These are phyloP conservation scores for Penstemon newberryi DNA, from an alignment of 257 asterid species.

Conservation along the genomic window DNA sequence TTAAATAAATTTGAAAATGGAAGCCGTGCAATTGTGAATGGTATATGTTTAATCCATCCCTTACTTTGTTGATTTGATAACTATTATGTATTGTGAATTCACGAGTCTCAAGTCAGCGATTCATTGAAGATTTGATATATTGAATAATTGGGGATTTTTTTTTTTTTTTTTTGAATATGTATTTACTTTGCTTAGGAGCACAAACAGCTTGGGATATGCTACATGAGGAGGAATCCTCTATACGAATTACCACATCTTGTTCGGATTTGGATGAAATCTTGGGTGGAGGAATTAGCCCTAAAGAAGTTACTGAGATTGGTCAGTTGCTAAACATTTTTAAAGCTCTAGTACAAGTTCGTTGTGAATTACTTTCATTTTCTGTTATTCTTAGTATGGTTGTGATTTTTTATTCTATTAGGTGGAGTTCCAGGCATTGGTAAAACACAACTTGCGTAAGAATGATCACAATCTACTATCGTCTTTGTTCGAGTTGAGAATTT, in stretches of 20 bases:
- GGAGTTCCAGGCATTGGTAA: conserved; percentile 98
- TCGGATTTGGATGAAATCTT: conserved; percentile 78
- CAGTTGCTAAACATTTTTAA: conserved; percentile 24
- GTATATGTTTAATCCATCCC: conserved; percentile 34
- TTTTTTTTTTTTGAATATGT: background rate
- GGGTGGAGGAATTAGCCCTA: conserved; percentile 88
- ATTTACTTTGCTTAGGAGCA: conserved; percentile 51
- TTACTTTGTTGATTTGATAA: background rate
- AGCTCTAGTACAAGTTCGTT: background rate
- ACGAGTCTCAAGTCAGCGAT: no score
- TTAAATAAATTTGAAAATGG: conserved; percentile 42
- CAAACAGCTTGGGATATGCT: conserved; percentile 97
- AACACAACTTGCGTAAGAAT: conserved; percentile 88
- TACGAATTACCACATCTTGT: conserved; percentile 77
- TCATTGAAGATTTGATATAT: no score
- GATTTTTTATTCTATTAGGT: conserved; percentile 51
- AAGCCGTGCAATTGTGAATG: conserved; percentile 54
- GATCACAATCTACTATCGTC: conserved; percentile 18
- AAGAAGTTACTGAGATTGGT: conserved; percentile 98
- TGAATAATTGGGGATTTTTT: no score
- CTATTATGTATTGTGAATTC: background rate
- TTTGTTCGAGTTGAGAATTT: conserved; percentile 20
- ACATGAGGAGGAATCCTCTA: conserved; percentile 68
- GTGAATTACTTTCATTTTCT: conserved; percentile 13
- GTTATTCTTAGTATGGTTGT: conserved; percentile 22